A percentile compares a stretch with the other conserved stretches of the same genome.
Evolutionary conservation across 306 rosid species (phyloP).

Genomic region (Citrullus mucosospermus): DNA sequence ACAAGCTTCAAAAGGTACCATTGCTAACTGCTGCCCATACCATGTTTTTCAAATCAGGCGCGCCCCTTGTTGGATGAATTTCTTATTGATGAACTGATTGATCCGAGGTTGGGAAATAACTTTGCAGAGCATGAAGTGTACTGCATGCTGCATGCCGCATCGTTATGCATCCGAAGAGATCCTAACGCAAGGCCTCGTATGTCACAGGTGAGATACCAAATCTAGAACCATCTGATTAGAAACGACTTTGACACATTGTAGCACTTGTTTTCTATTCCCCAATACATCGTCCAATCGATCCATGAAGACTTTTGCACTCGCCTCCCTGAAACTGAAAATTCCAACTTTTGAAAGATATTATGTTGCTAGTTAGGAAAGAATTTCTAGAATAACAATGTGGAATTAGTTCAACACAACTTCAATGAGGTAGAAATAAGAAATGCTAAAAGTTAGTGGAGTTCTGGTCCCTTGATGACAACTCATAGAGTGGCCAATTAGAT

Average conservation of each 20-base stretch:
- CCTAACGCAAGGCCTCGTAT: slow-evolving; percentile 87
- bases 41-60: slow-evolving; percentile 37
- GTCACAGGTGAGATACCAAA: slow-evolving; percentile 64
- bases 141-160: slow-evolving; percentile 91
- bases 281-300: background rate
- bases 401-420: background rate
- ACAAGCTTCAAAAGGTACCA: background rate
- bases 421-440: background rate
- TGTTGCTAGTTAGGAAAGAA: background rate
- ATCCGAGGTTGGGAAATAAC: slow-evolving; percentile 63
- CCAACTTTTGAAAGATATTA: background rate
- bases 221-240: background rate
- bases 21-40: background rate
- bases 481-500: background rate
- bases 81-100: slow-evolving; percentile 72
- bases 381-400: background rate
- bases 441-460: background rate
- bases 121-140: slow-evolving; percentile 65
- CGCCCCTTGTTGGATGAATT: slow-evolving; percentile 77
- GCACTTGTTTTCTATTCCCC: background rate
- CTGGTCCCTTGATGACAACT: background rate
- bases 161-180: slow-evolving; percentile 84
- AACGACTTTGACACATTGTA: background rate
- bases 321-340: background rate
- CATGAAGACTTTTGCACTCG: background rate